Conservation (phyloP, 2,329 filamentous ascomycete genomes). For the Calonectria naviculata region DNA sequence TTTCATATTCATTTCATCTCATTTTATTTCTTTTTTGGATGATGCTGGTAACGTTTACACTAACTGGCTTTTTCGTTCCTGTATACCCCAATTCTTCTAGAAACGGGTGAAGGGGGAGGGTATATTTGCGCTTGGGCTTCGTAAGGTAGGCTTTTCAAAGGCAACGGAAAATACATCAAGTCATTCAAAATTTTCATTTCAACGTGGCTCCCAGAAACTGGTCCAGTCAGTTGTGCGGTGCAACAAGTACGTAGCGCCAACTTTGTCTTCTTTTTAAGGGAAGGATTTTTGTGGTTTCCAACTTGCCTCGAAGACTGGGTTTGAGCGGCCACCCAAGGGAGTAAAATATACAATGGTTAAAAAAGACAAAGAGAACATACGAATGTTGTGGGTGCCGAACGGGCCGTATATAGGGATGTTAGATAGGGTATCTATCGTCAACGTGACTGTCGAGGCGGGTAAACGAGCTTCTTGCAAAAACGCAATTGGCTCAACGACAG, state of each 20-base stretch:
- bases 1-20: not conserved
- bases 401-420: not conserved
- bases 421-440: constrained; percentile 4
- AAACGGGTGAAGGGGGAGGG: not conserved
- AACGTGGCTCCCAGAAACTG: not conserved
- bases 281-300: not conserved
- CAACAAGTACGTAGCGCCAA: not conserved
- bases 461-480: not conserved
- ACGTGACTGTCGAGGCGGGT: not conserved
- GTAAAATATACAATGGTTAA: not conserved
- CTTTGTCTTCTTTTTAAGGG: not conserved
- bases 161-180: not conserved
- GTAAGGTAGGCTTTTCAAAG: not conserved
- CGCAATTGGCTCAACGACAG: not conserved
- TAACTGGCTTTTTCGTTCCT: not conserved
- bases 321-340: not conserved
- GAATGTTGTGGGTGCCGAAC: not conserved
- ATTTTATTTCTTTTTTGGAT: not conserved
- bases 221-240: not conserved
- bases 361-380: not conserved
- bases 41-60: not conserved
- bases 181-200: not conserved
- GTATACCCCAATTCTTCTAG: not conserved
- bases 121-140: not conserved
- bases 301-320: not conserved